Evolutionary conservation across 2,329 filamentous ascomycete species (phyloP).

Genomic region (Aspergillus novofumigatus): DNA sequence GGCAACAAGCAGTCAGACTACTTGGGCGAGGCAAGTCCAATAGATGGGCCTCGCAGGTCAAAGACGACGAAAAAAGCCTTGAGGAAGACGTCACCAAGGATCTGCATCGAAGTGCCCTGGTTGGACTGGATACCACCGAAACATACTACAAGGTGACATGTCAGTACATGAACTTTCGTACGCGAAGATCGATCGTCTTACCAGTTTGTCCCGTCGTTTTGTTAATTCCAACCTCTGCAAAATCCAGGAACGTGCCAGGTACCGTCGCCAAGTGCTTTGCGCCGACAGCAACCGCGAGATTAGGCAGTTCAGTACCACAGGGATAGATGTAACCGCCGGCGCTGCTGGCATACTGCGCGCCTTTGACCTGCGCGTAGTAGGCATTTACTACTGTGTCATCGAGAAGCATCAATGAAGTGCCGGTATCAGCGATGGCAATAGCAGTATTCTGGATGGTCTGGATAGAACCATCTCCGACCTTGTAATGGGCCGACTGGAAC

Average conservation of each 20-base stretch:
- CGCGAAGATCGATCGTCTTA: slow-evolving; percentile 24
- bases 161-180: slow-evolving; percentile 10
- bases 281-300: slow-evolving; percentile 53
- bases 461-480: slow-evolving; percentile 44
- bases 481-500: slow-evolving; percentile 55
- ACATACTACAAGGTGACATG: slow-evolving; percentile 40
- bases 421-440: slow-evolving; percentile 62
- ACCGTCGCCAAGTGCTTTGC: slow-evolving; percentile 49
- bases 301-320: slow-evolving; percentile 51
- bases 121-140: slow-evolving; percentile 59
- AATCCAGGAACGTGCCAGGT: slow-evolving; percentile 54
- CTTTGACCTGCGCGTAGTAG: slow-evolving; percentile 57
- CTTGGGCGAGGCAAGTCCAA: slow-evolving; percentile 49
- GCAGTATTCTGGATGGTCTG: slow-evolving; percentile 30
- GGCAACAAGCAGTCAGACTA: slow-evolving; percentile 1
- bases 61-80: slow-evolving; percentile 60
- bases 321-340: slow-evolving; percentile 55
- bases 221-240: slow-evolving; percentile 48
- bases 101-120: slow-evolving; percentile 51
- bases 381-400: slow-evolving; percentile 52
- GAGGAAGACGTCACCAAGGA: slow-evolving; percentile 60
- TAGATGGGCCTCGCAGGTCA: slow-evolving; percentile 44
- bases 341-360: slow-evolving; percentile 44
- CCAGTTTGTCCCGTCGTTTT: slow-evolving; percentile 35
- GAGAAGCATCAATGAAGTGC: slow-evolving; percentile 63